Base-by-base conservation (phyloP, 345 rosid species). In the Excoecaria agallocha region DNA sequence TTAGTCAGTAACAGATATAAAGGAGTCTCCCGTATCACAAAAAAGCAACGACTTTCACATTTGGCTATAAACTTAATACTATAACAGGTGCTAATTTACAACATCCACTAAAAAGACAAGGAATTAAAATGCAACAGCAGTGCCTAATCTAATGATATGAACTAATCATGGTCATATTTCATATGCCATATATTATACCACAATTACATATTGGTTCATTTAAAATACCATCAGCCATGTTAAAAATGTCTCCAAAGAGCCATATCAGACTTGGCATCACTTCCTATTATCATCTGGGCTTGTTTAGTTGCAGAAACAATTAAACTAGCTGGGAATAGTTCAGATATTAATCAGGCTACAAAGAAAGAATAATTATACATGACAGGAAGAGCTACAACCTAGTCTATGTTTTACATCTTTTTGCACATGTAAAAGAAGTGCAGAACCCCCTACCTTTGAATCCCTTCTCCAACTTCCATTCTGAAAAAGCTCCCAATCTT, bases 401-500 rank as follows among this genome's bases (percentile, higher is more conserved):
- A 19, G 30, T 62, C 74, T 30, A 30, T 30, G 2, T 30, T 30
- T 30, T 30, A 56, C 5, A 49, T 51, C 15, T n/a, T 46, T 61
- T 67, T 3, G 17, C 9, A 48, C 17, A 20, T 9, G 25, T 35
- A 11, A 56, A 58, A 65, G 37, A 62, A 65, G 45, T 39, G 25
- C 30, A 39, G 4, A 12, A 22, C 12, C 65, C 72, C 51, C 65
- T 86, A 95, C 99, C 96, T 91, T 81, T 88, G 85, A 79, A 91
- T 83, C 87, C 98, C 98, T 86, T 95, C 99, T 70, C 99, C 99
- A 73, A 93, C 97, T 81, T 95, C 96, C 81, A 95, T 90, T 86
- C 99, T 88, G 73, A 91, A 87, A 83, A 93, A 95, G 79, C 70
- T 84, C 68, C 89, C 79, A 76, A 95, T 84, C 85, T 85, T 91